Percentiles rank a stretch among this genome's conserved stretches.
Conservation (phyloP, 2,329 filamentous ascomycete genomes). For the Akanthomyces dipterigenus region DNA sequence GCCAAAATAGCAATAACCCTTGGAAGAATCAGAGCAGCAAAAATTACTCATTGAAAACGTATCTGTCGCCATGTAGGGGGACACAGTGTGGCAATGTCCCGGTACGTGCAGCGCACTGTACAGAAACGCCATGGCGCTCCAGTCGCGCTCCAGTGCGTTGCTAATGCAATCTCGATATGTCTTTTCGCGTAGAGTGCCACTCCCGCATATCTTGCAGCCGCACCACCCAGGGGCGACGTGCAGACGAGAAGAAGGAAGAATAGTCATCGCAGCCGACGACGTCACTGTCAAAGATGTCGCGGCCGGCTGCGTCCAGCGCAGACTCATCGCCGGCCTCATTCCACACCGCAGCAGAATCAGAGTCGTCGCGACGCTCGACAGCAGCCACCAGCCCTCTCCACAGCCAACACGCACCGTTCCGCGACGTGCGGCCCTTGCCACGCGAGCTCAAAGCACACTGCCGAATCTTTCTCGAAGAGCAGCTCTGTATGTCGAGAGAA, state of each 20-base stretch:
- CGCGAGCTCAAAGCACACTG: slow-evolving; percentile 60
- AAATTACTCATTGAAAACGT: too few species aligned
- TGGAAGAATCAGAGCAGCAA: too few species aligned
- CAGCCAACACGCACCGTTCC: slow-evolving; percentile 35
- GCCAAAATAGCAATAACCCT: too few species aligned
- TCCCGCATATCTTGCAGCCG: not conserved
- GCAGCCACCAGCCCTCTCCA: slow-evolving; percentile 30
- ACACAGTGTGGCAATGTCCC: not conserved
- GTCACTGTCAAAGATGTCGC: not conserved
- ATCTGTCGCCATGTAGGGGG: not conserved
- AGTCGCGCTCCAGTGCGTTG: not conserved
- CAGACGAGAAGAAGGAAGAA: not conserved
- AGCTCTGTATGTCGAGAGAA: slow-evolving; percentile 47
- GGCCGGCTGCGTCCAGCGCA: slow-evolving; percentile 15
- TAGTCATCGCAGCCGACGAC: not conserved
- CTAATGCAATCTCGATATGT: not conserved
- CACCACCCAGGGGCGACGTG: not conserved
- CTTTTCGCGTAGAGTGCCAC: slow-evolving; percentile 1
- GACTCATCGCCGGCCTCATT: slow-evolving; percentile 29
- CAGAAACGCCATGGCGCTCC: not conserved
- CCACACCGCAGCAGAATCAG: slow-evolving; percentile 27
- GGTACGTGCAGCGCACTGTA: not conserved
- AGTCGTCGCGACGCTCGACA: slow-evolving; percentile 23
- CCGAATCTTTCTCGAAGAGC: slow-evolving; percentile 69
- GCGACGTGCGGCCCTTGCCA: slow-evolving; percentile 48